These are phyloP conservation scores for Trapa bicornis DNA, from an alignment of 345 rosid species.

Conservation along the genomic window DNA sequence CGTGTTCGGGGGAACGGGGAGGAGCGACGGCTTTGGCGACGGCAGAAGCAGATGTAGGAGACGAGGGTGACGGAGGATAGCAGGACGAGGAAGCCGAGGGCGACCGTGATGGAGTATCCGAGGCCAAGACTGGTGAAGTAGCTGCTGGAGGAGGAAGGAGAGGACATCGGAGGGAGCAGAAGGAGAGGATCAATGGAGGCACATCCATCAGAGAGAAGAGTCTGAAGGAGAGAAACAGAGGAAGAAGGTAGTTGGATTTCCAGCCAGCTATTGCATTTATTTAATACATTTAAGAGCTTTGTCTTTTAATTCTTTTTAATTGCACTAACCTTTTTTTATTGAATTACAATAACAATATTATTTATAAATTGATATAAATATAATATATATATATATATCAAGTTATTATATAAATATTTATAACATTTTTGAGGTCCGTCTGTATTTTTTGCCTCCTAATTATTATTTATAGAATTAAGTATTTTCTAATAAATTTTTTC, in stretches of 20 bases:
- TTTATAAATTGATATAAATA: no score
- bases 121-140: slow-evolving; percentile 65
- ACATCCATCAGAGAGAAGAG: background rate
- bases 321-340: background rate
- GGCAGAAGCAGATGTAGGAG: slow-evolving; percentile 82
- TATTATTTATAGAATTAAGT: no score
- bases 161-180: slow-evolving; percentile 17
- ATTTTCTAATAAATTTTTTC: no score
- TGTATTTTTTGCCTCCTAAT: no score
- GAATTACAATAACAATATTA: no score
- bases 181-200: slow-evolving; percentile 7
- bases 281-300: slow-evolving; percentile 28
- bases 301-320: background rate
- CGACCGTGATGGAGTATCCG: slow-evolving; percentile 87
- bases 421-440: no score
- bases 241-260: slow-evolving; percentile 32
- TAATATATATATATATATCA: no score
- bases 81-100: slow-evolving; percentile 82
- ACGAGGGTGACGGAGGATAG: slow-evolving; percentile 74
- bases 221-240: slow-evolving; percentile 1
- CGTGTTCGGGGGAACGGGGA: slow-evolving; percentile 24
- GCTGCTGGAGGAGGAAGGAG: slow-evolving; percentile 27
- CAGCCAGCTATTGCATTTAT: slow-evolving; percentile 66
- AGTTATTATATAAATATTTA: no score
- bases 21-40: slow-evolving; percentile 29